A percentile compares a stretch with the other conserved stretches of the same genome.
These are phyloP conservation scores for Populus pruinosa DNA, from an alignment of 345 rosid genomes.

Conservation along the genomic window DNA sequence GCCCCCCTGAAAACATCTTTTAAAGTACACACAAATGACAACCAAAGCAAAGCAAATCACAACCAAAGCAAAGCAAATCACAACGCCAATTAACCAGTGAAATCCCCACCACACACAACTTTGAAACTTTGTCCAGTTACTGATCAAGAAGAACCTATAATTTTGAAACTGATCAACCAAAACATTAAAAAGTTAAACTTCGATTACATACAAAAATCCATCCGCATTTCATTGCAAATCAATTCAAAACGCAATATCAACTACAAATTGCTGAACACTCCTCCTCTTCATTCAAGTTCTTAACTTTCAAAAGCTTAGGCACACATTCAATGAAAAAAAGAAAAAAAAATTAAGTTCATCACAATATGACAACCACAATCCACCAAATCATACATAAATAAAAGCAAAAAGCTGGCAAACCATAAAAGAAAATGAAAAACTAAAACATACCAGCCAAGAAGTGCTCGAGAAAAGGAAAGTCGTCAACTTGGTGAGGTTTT, in stretches of 20 bases:
- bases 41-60: no score
- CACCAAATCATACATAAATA: no score
- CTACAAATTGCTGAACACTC: background rate
- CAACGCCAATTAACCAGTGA: background rate
- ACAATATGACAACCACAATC: no score
- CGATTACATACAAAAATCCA: background rate
- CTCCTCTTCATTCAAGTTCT: background rate
- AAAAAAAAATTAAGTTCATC: no score
- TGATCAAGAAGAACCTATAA: background rate
- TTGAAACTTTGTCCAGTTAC: background rate
- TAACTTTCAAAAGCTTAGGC: background rate
- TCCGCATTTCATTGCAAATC: background rate
- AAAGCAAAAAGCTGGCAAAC: no score
- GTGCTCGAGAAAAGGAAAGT: constrained; percentile 50
- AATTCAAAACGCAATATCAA: background rate
- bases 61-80: background rate
- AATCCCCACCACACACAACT: background rate
- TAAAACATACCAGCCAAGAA: constrained; percentile 47
- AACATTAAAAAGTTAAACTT: background rate
- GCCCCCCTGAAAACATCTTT: background rate
- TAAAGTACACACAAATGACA: background rate
- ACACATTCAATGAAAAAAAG: background rate
- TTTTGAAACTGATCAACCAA: background rate
- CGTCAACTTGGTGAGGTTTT: constrained; percentile 35
- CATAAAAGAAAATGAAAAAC: no score